Percentiles rank a stretch among this genome's conserved stretches.
phyloP scores from a whole-genome alignment of 2,329 filamentous ascomycete species.

The Daldinia sp. region DNA sequence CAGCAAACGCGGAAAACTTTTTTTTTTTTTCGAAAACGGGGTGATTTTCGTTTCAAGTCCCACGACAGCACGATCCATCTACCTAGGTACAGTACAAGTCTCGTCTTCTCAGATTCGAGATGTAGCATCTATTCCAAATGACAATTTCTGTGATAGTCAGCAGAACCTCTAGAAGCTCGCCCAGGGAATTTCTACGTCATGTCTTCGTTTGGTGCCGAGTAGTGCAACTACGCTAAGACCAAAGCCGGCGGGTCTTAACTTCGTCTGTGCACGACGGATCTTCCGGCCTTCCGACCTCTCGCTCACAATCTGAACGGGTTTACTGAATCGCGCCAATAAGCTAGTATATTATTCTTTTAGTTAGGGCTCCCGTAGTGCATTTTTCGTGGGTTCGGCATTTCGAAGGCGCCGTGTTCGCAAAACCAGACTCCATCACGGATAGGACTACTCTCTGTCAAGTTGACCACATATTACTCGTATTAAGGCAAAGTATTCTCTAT shows the following conservation, averaged over 20 bases:
- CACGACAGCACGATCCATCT: constrained; percentile 4
- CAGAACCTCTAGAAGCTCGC: constrained; percentile 3
- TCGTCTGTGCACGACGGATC: constrained; percentile 27
- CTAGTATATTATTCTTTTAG: background rate
- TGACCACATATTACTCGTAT: constrained; percentile 19
- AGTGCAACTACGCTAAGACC: constrained; percentile 22
- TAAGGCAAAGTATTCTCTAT: background rate
- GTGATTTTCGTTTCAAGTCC: constrained; percentile 5
- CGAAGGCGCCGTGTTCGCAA: background rate
- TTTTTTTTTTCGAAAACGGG: constrained; percentile 12
- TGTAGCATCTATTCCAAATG: constrained; percentile 16
- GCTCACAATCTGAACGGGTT: background rate
- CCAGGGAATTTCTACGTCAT: constrained; percentile 27
- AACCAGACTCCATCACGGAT: constrained; percentile 3
- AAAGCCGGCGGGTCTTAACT: constrained; percentile 15
- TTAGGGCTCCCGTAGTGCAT: background rate
- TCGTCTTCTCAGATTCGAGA: constrained; percentile 29
- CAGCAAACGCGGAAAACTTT: constrained; percentile 3
- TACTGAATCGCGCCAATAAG: constrained; percentile 16
- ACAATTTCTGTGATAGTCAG: too few species aligned
- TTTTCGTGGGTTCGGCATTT: background rate
- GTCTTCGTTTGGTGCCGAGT: constrained; percentile 28
- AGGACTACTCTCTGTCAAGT: background rate
- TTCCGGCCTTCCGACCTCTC: constrained; percentile 32
- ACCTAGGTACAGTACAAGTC: constrained; percentile 22